Evolutionary conservation across 306 rosid genomes (phyloP).

Genomic region (Cucumis cinereus): DNA sequence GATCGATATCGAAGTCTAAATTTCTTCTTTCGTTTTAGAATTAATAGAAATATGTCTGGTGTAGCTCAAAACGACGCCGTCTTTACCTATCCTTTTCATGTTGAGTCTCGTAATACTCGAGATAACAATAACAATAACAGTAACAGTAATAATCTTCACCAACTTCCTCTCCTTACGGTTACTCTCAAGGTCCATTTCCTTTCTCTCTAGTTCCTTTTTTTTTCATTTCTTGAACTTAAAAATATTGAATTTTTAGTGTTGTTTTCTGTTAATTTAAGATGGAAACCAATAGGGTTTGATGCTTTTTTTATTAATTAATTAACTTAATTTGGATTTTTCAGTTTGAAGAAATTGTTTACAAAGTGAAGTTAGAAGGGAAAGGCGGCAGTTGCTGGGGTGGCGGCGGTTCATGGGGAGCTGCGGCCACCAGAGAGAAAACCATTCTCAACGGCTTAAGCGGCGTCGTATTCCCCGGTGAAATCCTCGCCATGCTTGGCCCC

Average conservation of each 20-base stretch:
- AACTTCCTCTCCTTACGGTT: constrained; percentile 52
- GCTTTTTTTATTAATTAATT: neutral
- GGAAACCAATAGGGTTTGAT: neutral
- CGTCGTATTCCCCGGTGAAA: constrained; percentile 78
- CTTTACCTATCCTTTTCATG: constrained; percentile 27
- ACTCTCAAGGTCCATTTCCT: constrained; percentile 50
- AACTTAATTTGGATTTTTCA: constrained; percentile 18
- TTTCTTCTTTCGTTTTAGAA: no score
- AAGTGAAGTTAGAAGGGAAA: constrained; percentile 57
- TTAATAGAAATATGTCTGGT: constrained; percentile 18
- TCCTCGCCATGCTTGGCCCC: constrained; percentile 93
- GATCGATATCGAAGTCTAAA: no score
- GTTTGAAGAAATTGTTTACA: constrained; percentile 89
- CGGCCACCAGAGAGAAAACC: constrained; percentile 38
- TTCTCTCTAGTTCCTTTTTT: neutral
- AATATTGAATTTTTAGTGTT: neutral
- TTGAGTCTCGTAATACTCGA: constrained; percentile 23
- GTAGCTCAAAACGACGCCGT: constrained; percentile 26
- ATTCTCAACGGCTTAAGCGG: constrained; percentile 76
- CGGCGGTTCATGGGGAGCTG: constrained; percentile 19
- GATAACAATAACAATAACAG: no score
- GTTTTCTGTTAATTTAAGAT: neutral
- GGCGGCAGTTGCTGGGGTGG: constrained; percentile 29
- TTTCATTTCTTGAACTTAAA: neutral
- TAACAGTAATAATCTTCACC: constrained; percentile 20